A percentile compares a stretch with the other conserved stretches of the same genome.
These are phyloP conservation scores for Syzygium aqueum DNA, from an alignment of 345 rosid species.

Conservation along the genomic window DNA sequence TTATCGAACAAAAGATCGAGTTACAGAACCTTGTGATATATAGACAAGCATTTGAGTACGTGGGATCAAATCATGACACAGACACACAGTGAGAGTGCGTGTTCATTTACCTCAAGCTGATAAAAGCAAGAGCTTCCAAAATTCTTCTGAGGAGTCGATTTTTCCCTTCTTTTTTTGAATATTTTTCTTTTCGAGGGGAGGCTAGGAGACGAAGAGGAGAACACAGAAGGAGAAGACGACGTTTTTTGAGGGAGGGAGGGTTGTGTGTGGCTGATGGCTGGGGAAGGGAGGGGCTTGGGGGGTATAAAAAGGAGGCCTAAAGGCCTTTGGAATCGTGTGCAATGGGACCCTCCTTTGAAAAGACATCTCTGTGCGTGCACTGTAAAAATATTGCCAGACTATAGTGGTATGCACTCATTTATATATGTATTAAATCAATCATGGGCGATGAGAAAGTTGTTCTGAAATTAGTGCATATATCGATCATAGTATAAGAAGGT, in stretches of 20 bases:
- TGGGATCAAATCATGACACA: neutral
- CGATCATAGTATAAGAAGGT: neutral
- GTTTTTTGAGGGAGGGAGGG: neutral
- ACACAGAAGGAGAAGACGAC: neutral
- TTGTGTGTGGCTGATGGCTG: conserved; percentile 11
- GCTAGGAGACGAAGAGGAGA: conserved; percentile 1
- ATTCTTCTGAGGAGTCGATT: neutral
- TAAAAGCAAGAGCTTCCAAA: neutral
- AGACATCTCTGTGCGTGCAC: neutral
- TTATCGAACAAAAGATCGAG: neutral
- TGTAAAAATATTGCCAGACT: neutral
- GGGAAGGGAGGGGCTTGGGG: conserved; percentile 12
- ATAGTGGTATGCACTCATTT: neutral
- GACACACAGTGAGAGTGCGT: neutral
- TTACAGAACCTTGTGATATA: neutral
- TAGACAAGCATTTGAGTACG: neutral
- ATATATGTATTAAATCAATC: neutral
- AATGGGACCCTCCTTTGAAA: conserved; percentile 29
- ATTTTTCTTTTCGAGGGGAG: conserved; percentile 8
- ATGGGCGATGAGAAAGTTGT: neutral
- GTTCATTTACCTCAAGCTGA: neutral
- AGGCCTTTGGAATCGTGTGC: conserved; percentile 34
- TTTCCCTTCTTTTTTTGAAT: neutral
- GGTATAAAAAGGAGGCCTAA: conserved; percentile 40
- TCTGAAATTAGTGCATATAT: neutral